Evolutionary conservation across 1,139 yeast species (phyloP).

Genomic region (Debaryomyces robertsiae): DNA sequence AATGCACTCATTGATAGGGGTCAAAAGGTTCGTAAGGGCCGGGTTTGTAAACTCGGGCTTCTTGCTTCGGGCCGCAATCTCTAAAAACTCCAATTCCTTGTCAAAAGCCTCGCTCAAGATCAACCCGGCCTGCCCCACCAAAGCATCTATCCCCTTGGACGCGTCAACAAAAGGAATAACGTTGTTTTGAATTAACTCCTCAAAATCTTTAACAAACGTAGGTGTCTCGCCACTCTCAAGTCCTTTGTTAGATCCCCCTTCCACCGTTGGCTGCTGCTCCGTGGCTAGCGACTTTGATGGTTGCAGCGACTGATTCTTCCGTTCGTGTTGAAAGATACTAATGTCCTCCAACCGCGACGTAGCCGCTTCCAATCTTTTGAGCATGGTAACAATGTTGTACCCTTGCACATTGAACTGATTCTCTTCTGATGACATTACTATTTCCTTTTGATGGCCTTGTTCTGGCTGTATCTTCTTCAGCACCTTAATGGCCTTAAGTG

Average conservation of each 20-base stretch:
- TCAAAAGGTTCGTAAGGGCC: slow-evolving; percentile 56
- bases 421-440: slow-evolving; percentile 47
- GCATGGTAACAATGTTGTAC: slow-evolving; percentile 76
- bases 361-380: slow-evolving; percentile 88
- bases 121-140: slow-evolving; percentile 63
- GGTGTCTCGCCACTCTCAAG: slow-evolving; percentile 29
- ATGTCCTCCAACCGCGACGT: slow-evolving; percentile 91
- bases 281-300: slow-evolving; percentile 12
- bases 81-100: slow-evolving; percentile 60
- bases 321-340: slow-evolving; percentile 73
- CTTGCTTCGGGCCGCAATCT: slow-evolving; percentile 58
- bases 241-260: neutral
- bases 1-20: slow-evolving; percentile 68
- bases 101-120: slow-evolving; percentile 60
- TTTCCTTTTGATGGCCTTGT: neutral
- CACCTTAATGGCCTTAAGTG: no score
- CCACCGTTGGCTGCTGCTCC: slow-evolving; percentile 10
- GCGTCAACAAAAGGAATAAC: slow-evolving; percentile 62
- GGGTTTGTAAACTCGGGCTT: slow-evolving; percentile 66
- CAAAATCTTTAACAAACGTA: slow-evolving; percentile 54
- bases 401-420: slow-evolving; percentile 69
- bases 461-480: neutral
- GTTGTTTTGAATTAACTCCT: slow-evolving; percentile 50
- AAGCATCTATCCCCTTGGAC: slow-evolving; percentile 63
- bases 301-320: slow-evolving; percentile 16